phyloP scores from a whole-genome alignment of 192 early-diverging fungal genomes.

The Gaertneriomyces semiglobifer region DNA sequence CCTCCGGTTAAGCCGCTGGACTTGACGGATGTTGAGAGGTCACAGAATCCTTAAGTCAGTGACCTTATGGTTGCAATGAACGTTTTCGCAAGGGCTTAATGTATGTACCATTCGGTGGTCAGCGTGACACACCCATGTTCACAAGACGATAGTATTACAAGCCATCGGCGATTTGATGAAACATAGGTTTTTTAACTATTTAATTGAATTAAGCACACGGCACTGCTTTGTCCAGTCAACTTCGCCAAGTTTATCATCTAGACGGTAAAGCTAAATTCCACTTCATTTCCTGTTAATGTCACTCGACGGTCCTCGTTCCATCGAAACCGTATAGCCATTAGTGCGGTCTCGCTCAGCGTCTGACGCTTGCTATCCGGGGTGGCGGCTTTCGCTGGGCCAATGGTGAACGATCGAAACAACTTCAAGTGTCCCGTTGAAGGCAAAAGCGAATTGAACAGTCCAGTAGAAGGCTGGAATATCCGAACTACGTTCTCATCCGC shows the following conservation, averaged over 20 bases:
- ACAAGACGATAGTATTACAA: too few species aligned
- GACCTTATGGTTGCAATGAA: too few species aligned
- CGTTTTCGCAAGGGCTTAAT: too few species aligned
- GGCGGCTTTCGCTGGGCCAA: slow-evolving; percentile 40
- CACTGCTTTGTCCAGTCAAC: too few species aligned
- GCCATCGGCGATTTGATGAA: too few species aligned
- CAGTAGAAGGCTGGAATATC: slow-evolving; percentile 69
- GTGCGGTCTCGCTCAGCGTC: background rate
- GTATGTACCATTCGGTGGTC: too few species aligned
- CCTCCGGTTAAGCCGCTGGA: too few species aligned
- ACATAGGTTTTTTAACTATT: too few species aligned
- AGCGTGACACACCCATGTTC: too few species aligned
- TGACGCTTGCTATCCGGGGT: slow-evolving; percentile 1
- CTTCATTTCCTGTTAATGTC: slow-evolving; percentile 36
- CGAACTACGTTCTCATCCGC: slow-evolving; percentile 64
- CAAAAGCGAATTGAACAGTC: slow-evolving; percentile 70
- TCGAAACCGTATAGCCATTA: slow-evolving; percentile 37
- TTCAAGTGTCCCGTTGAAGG: slow-evolving; percentile 48
- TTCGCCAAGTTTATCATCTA: slow-evolving; percentile 10
- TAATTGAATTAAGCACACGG: too few species aligned
- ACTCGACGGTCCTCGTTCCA: slow-evolving; percentile 48
- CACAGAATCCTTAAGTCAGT: too few species aligned
- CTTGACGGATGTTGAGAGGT: too few species aligned
- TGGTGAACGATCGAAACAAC: slow-evolving; percentile 44
- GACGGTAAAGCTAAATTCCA: slow-evolving; percentile 46